These are phyloP conservation scores for Penicillium fuscoglaucum DNA, from an alignment of 2,329 filamentous ascomycete species.

Conservation along the genomic window DNA sequence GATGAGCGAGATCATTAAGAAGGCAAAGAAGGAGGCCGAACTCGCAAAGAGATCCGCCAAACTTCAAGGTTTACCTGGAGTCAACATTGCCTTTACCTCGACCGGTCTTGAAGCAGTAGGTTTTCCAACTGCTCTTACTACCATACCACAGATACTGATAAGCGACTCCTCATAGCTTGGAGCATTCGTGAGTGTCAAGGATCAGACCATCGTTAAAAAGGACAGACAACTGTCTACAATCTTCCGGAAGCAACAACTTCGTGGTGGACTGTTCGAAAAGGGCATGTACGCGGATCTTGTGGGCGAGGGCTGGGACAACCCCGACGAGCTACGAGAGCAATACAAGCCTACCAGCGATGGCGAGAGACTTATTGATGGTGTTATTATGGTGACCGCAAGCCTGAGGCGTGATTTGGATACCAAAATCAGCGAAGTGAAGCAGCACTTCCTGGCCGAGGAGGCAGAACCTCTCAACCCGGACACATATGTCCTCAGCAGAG, in stretches of 20 bases:
- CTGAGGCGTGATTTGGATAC: neutral
- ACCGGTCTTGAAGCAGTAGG: slow-evolving; percentile 12
- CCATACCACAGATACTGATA: neutral
- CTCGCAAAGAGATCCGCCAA: neutral
- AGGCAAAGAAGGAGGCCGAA: neutral
- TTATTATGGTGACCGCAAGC: slow-evolving; percentile 7
- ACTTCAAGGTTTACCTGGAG: slow-evolving; percentile 4
- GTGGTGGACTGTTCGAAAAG: slow-evolving; percentile 10
- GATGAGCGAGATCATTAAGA: slow-evolving; percentile 1
- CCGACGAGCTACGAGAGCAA: slow-evolving; percentile 9
- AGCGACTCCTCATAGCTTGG: neutral
- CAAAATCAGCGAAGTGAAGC: slow-evolving; percentile 7
- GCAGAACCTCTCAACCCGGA: neutral
- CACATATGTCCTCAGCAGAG: neutral
- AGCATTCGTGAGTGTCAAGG: neutral
- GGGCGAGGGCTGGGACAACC: slow-evolving; percentile 15
- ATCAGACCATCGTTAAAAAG: neutral
- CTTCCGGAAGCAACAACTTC: neutral
- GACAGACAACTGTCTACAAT: neutral
- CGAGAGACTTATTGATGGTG: slow-evolving; percentile 3
- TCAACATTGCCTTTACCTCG: slow-evolving; percentile 12
- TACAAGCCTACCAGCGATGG: neutral
- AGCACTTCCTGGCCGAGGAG: slow-evolving; percentile 1
- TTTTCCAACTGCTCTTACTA: neutral
- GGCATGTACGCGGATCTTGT: slow-evolving; percentile 17